A percentile compares a stretch with the other conserved stretches of the same genome.
phyloP scores from a whole-genome alignment of 2,329 filamentous ascomycete genomes.

The Chaetothyriales sp. region DNA sequence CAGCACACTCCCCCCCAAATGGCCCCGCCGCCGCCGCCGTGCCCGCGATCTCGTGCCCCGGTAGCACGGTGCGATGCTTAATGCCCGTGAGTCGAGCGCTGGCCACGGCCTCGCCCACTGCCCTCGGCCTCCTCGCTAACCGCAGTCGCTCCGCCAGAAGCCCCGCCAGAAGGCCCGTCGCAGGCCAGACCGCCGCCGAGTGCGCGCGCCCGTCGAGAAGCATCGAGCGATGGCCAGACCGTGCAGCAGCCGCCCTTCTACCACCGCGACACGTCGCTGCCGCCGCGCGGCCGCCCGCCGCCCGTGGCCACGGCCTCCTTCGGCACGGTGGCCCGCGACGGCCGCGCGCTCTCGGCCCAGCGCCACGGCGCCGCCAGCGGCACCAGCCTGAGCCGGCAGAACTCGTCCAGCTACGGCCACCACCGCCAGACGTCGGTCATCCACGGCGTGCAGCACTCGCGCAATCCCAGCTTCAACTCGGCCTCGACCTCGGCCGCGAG shows the following conservation, averaged over 20 bases:
- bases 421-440: slow-evolving; percentile 95
- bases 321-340: background rate
- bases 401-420: slow-evolving; percentile 58
- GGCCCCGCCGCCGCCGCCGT: too few relatives aligned
- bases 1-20: background rate
- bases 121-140: background rate
- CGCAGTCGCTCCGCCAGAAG: background rate
- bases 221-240: background rate
- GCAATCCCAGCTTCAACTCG: slow-evolving; percentile 77
- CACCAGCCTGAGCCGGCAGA: slow-evolving; percentile 34
- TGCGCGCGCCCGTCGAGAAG: background rate
- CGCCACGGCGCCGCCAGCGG: slow-evolving; percentile 4
- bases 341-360: background rate
- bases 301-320: background rate
- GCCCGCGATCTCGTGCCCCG: too few relatives aligned
- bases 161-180: background rate
- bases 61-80: background rate
- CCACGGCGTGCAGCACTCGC: slow-evolving; percentile 78
- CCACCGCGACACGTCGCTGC: background rate
- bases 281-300: background rate
- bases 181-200: background rate
- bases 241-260: background rate
- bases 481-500: slow-evolving; percentile 57
- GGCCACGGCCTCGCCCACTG: background rate
- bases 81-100: background rate